Conservation (phyloP, 176 grass and related monocot species). For the Oryza glaberrima region DNA sequence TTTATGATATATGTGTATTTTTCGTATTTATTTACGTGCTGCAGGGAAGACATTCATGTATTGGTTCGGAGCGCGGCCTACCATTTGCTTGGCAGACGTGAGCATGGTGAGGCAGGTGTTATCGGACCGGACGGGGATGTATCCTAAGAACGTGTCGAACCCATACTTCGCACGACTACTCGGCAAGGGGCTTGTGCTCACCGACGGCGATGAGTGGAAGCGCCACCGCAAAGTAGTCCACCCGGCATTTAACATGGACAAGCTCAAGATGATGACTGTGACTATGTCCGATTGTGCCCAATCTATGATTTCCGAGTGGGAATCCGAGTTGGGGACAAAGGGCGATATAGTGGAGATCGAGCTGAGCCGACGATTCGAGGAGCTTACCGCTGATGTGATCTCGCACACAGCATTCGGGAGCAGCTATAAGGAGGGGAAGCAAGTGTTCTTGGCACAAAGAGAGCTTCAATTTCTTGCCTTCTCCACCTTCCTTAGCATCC, state of each 20-base stretch:
- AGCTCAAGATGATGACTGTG: conserved; percentile 74
- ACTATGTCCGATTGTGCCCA: conserved; percentile 51
- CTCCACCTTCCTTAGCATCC: conserved; percentile 18
- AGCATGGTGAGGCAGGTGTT: conserved; percentile 50
- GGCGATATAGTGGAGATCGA: conserved; percentile 36
- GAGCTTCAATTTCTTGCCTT: conserved; percentile 33
- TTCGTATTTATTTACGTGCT: neutral
- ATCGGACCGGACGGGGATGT: conserved; percentile 43
- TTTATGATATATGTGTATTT: too few species aligned
- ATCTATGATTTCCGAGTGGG: conserved; percentile 61
- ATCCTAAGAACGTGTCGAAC: conserved; percentile 38
- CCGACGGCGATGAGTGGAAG: conserved; percentile 65
- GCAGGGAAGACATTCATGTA: conserved; percentile 57
- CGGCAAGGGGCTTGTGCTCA: conserved; percentile 57
- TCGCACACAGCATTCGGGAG: conserved; percentile 47
- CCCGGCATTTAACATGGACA: conserved; percentile 66
- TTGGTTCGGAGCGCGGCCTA: conserved; percentile 55
- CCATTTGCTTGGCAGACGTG: conserved; percentile 53
- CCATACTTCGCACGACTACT: conserved; percentile 40
- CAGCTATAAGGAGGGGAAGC: conserved; percentile 39
- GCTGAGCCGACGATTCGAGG: conserved; percentile 35
- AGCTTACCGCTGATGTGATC: conserved; percentile 51
- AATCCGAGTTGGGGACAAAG: neutral
- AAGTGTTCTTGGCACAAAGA: conserved; percentile 39
- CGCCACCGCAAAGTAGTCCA: conserved; percentile 65